Base-by-base conservation (phyloP, 2,329 filamentous ascomycete species). In the Chaetomiaceae sp. region DNA sequence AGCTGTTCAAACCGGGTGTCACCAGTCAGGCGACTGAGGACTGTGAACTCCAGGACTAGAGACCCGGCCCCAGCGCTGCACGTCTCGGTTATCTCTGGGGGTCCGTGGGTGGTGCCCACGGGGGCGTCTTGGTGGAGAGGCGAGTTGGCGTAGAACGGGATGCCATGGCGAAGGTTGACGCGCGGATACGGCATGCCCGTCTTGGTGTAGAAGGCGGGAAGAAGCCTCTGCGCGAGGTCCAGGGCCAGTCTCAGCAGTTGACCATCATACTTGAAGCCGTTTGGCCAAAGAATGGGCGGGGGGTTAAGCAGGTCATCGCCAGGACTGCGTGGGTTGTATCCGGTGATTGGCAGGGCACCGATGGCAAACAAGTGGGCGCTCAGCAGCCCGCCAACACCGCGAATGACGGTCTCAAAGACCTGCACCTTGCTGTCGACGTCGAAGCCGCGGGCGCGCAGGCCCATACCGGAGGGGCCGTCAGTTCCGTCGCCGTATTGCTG, bases 371-470 rank as follows among this genome's bases (percentile, higher is more conserved):
- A 74, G 72, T 99, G 94, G 2, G 92, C 91, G 65, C 91, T 96
- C 60, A 99, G 73, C 53, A 99, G 75, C 0, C 94, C 94, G 14
- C 94, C 94, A 42, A 95, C 82, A 15, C 92, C 94, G 54, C 94
- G 82, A 62, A 99, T 99, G 33, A 96, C 92, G 0, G 92, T 97
- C 74, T 99, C 94, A 66, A 99, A 99, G 36, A 99, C 90, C 72
- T 99, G 92, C 2, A 99, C 94, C 71, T 97, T 99, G 74, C 91
- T 96, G 71, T 99, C 92, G 37, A 96, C 76, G 69, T 99, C 90
- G 65, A 99, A 99, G 0, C 91, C 94, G 51, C 84, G 81, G 3
- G 85, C 84, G 59, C 90, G 79, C 53, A 80, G 75, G 3, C 92
- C 92, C 65, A 82, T 78, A 6, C 88, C 89, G 5, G 78, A 77